phyloP scores from a whole-genome alignment of 495 filamentous ascomycete genomes.

The Parachaetomium inaequale region DNA sequence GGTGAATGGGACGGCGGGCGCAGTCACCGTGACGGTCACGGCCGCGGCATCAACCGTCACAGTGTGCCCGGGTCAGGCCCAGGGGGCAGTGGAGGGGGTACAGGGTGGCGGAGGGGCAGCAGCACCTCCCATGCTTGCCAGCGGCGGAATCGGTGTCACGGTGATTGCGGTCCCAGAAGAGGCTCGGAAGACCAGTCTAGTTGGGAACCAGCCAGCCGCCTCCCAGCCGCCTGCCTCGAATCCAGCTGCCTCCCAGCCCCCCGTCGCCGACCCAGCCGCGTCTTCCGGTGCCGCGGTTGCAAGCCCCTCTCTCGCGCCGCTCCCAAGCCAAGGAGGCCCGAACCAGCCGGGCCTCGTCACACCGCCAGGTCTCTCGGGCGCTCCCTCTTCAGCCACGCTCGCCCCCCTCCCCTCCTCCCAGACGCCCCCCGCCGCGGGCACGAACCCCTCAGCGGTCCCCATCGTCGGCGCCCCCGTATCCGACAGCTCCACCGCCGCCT shows the following conservation, averaged over 20 bases:
- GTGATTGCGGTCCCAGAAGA: conserved; percentile 26
- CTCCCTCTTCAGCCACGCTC: not conserved
- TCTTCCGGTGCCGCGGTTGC: not conserved
- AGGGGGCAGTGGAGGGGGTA: conserved; percentile 11
- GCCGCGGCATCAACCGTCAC: conserved; percentile 42
- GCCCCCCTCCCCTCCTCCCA: not conserved
- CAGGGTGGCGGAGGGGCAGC: not conserved
- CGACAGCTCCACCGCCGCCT: not conserved
- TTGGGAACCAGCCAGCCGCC: conserved; percentile 16
- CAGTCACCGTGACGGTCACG: conserved; percentile 34
- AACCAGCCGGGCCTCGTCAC: not conserved
- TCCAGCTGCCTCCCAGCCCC: not conserved
- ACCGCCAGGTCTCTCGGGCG: conserved; percentile 7
- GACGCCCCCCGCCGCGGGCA: not conserved
- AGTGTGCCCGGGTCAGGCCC: conserved; percentile 21
- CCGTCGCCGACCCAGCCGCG: conserved; percentile 7
- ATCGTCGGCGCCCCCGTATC: conserved; percentile 4
- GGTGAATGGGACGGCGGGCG: conserved; percentile 29
- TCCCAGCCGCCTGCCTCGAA: conserved; percentile 1
- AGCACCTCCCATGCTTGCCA: conserved; percentile 6
- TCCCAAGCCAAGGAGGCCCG: not conserved
- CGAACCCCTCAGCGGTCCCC: conserved; percentile 7
- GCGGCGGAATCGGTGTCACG: conserved; percentile 32
- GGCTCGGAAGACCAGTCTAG: conserved; percentile 21
- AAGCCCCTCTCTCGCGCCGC: conserved; percentile 5